Conservation (phyloP, 306 rosid genomes). For the Cucurbita argyrosperma region DNA sequence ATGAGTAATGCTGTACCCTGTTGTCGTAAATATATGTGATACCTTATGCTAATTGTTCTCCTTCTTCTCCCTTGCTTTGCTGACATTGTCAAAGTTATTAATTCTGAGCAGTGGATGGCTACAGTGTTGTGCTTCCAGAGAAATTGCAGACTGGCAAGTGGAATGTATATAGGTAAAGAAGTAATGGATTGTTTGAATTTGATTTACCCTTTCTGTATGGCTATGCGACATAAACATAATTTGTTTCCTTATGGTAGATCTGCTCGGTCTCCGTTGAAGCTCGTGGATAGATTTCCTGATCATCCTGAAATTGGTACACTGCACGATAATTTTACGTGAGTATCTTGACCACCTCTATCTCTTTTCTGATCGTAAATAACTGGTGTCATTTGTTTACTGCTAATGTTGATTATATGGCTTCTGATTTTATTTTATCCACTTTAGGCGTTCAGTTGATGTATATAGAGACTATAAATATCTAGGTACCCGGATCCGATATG, state of each 20-base stretch:
- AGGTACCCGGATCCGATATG: conserved; percentile 84
- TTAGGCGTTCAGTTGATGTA: conserved; percentile 70
- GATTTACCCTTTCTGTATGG: neutral
- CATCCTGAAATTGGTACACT: conserved; percentile 78
- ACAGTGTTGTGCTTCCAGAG: conserved; percentile 91
- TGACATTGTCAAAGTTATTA: conserved; percentile 16
- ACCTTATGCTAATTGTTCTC: neutral
- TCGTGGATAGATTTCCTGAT: conserved; percentile 62
- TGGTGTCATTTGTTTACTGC: neutral
- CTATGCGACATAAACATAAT: neutral
- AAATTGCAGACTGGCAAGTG: conserved; percentile 88
- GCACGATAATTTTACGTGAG: conserved; percentile 94
- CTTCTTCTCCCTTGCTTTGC: neutral
- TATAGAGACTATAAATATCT: conserved; percentile 78
- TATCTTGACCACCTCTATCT: conserved; percentile 9
- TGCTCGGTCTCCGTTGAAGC: conserved; percentile 55
- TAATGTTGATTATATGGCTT: neutral
- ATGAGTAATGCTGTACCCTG: neutral
- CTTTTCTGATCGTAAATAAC: neutral
- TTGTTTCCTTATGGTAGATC: conserved; percentile 37
- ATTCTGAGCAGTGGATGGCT: conserved; percentile 69
- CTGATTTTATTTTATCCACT: conserved; percentile 16
- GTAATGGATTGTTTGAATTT: conserved; percentile 7
- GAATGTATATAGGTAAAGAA: conserved; percentile 74
- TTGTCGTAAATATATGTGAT: neutral